Evolutionary conservation across 192 early-diverging fungal species (phyloP), one percentile per base, ranked within the genome.

Genomic region (Backusella psychrophila): DNA sequence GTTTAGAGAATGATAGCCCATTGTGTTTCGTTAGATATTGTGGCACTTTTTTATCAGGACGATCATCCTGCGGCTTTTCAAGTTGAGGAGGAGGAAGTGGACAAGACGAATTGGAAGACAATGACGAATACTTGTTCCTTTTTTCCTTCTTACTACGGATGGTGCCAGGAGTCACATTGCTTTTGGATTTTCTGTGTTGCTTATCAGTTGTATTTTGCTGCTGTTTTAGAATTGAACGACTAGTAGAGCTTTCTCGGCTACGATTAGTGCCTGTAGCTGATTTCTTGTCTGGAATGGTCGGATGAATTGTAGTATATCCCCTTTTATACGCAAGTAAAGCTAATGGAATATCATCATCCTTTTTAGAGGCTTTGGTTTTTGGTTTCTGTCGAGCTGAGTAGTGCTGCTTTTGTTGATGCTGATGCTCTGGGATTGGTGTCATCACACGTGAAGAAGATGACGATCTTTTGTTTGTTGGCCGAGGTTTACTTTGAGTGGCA

Each of bases 241-340:
- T 63, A 11, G 56, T 63, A 14, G 56, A 63, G n/a, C 56, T 63
- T 63, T 63, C 56, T 29, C 56, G 21, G 23, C 56, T 63, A 11
- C 56, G 56, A 26, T 63, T 63, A 12, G 56, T 63, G 9, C 23
- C 56, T 12, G 56, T 63, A 63, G 21, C 8, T 29, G 26, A 63
- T 63, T 63, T 23, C 23, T 63, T 14, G 11, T 63, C 56, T 29
- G 56, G 56, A 71, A 31, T 49, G 29, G 7, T 44, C 15, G 70
- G 70, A 71, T 75, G 52, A 21, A 75, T 66, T 8, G 74, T 38
- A 29, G 65, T 67, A 34, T 75, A 75, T 17, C 74, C 74, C 29
- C 66, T 75, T 49, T 75, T 66, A 44, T 75, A 75, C 2, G 74
- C 74, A 23, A 75, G 66, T 8, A 75, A 31, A 34, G 74, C 74